Base-by-base conservation (phyloP, 805 yeast species). In the Ogataea siamensis region DNA sequence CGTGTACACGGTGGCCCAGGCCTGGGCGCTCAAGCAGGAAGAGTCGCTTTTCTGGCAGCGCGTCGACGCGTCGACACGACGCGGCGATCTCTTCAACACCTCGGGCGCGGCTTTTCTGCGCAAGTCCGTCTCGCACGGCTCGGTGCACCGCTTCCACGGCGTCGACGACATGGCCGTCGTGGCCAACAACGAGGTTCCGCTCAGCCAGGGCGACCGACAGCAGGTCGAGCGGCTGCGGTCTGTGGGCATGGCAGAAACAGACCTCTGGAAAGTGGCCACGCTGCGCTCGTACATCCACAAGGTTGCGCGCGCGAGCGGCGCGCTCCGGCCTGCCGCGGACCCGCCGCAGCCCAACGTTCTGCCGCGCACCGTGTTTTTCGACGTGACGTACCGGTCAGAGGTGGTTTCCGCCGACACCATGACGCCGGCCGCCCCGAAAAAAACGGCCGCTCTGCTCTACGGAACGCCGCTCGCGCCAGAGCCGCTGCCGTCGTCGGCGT, bases 11-110 rank as follows among this genome's bases (percentile, higher is more conserved):
- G 55, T 80, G 37, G 72, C 82, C 0, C 68, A 79, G 33, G 67
- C 71, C 1, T 91, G 98, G 97, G 82, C 86, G 1, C 47, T 74
- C 15, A 74, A 76, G 41, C 74, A 83, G 1, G 71, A 70, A 7
- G 76, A 78, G 28, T 76, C 95, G 0, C 60, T 81, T n/a, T 89
- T 91, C 53, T 89, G 97, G 97, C 76, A 80, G 45, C 74, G 68
- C 45, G 60, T 66, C 0, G 66, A 65, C 7, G 54, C 50, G 20
- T 49, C 55, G 4, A 28, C 20, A 4, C 49, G 60, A 19, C 40
- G 45, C 16, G 51, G 57, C 3, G 74, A 72, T 53, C 62, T 70
- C 1, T 72, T 73, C 56, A 79, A 78, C 3, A 70, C 67, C 39
- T 62, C 60, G 3, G 70, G 66, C 1, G 25, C 64, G 7, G 49